phyloP scores from a whole-genome alignment of 331 rosid genomes.

The Quercus tomentella region DNA sequence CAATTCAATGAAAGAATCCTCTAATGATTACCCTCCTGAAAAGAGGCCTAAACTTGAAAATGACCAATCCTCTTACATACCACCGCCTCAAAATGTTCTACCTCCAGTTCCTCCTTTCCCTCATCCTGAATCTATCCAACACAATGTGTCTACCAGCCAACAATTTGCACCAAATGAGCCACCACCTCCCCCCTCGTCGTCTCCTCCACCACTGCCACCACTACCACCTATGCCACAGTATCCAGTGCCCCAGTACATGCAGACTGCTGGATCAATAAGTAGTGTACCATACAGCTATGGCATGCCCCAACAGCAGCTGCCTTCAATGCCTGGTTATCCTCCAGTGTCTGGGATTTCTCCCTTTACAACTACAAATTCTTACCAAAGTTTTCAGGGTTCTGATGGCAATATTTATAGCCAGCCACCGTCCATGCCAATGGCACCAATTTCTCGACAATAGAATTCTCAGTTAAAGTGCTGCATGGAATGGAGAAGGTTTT shows the following conservation, averaged over 20 bases:
- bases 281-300: conserved; percentile 55
- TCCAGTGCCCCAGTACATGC: conserved; percentile 63
- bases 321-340: conserved; percentile 52
- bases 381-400: conserved; percentile 79
- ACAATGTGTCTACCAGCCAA: conserved; percentile 44
- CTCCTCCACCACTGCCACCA: conserved; percentile 92
- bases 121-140: conserved; percentile 49
- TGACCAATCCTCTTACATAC: conserved; percentile 52
- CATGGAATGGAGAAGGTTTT: conserved; percentile 18
- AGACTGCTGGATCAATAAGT: conserved; percentile 57
- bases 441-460: conserved; percentile 83
- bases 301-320: conserved; percentile 46
- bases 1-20: conserved; percentile 49
- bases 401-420: conserved; percentile 82
- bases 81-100: conserved; percentile 54
- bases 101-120: conserved; percentile 51
- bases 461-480: conserved; percentile 17
- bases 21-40: conserved; percentile 62
- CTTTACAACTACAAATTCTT: conserved; percentile 45
- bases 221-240: conserved; percentile 76
- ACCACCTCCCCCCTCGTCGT: conserved; percentile 83
- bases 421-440: conserved; percentile 76
- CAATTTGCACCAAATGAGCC: conserved; percentile 57
- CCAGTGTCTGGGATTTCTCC: conserved; percentile 48
- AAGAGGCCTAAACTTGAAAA: conserved; percentile 73